Evolutionary conservation across 2,329 filamentous ascomycete genomes (phyloP), one percentile per base, ranked within the genome.

Genomic region (Ophiostoma quercus): DNA sequence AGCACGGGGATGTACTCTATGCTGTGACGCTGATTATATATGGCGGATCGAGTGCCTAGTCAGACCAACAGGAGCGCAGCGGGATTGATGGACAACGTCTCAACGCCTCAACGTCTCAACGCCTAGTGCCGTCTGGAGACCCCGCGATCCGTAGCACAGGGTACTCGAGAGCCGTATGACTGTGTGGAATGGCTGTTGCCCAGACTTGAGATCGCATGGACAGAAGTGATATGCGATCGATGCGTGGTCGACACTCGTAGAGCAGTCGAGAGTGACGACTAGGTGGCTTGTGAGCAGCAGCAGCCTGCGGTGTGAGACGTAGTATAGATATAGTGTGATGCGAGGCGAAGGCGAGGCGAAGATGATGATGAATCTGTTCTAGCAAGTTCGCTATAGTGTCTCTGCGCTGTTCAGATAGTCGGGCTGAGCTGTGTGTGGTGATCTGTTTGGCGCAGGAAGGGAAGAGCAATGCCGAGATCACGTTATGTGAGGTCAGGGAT

Each of bases 401-500:
- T 47, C 41, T 43, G 41, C 3, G 16, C 5, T 47, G 43, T n/a
- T n/a, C 43, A 47, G 43, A 5, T 9, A 47, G 43, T n/a, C 43
- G 43, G 43, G 43, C 19, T 47, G 43, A 43, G 41, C 14, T 43
- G 41, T 43, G 41, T 43, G 12, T 43, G 43, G 43, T 47, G 16
- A 7, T 47, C 43, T 47, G 19, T 47, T 47, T 47, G 43, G 43
- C 43, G 43, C 5, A 16, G n/a, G 7, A 47, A 25, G 51, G 12
- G 3, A 25, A 57, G n/a, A 39, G 16, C 37, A 34, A 47, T 47
- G 34, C 16, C 29, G 32, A 32, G 19, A 68, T 60, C 60, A 68
- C 57, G 66, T 68, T 70, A 60, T 68, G 51, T 29, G 66, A 22
- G 41, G 29, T 9, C 41, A 25, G 51, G 7, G 51, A 32, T 62